Evolutionary conservation across 768 basidiomycete species (phyloP), one percentile per base, ranked within the genome.

Genomic region (Astraeus odoratus): DNA sequence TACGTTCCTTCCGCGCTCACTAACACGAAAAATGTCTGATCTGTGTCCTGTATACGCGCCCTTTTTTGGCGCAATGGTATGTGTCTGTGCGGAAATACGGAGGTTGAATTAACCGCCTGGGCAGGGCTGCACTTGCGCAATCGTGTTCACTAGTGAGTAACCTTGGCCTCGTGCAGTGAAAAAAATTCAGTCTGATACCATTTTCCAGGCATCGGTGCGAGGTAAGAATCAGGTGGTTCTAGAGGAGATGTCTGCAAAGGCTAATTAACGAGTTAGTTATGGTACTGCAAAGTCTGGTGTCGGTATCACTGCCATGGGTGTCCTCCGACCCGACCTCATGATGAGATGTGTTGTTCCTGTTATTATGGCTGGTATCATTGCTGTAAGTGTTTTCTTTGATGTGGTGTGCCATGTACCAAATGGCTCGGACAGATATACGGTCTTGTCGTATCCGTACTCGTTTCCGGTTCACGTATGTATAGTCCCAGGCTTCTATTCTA

Each of bases 341-440:
- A 95, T 98, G 88, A 92, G 85, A 75, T 94, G 87, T 79, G 84
- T 87, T 53, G 81, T 98, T 42, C 94, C 94, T 37, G 93, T 97
- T 65, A 86, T 99, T 69, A 97, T 98, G 95, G 95, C 95, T 76
- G 95, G 95, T 92, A 98, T 98, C 73, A 96, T 98, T 71, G 95
- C 89, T 65, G 95, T 98, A 56, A 54, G 91, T 50, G 33, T 25
- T 40, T 29, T 25, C 8, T 41, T 12, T 29, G 44, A 8, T 27
- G 15, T 1, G 38, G 4, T 15, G 13, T 29, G 13, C 19, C 18
- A 36, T 8, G 16, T 48, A n/a, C 50, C 35, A 16, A 24, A 16
- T 22, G 8, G 22, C 20, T 9, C 24, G 16, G 16, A 24, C 54
- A 90, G 93, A 92, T 90, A 57, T 97, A 99, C 69, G 96, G 96